phyloP scores from a whole-genome alignment of 495 filamentous ascomycete genomes.

The Trichoderma erinaceum region DNA sequence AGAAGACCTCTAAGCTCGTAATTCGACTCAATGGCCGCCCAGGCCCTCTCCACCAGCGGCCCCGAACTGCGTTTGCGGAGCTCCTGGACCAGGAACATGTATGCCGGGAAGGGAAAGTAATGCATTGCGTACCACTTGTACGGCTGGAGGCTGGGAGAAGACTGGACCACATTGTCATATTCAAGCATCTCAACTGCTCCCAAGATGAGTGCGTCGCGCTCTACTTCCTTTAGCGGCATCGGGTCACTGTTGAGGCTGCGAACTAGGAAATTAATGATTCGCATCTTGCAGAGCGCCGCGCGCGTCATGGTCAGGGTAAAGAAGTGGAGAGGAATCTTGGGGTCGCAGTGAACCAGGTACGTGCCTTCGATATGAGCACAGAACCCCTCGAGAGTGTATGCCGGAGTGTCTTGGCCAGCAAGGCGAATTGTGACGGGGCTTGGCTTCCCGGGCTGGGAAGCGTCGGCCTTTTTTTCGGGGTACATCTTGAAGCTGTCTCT shows the following conservation, averaged over 20 bases:
- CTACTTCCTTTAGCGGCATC: slow-evolving; percentile 28
- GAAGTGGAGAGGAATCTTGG: slow-evolving; percentile 52
- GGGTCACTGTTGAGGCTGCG: slow-evolving; percentile 19
- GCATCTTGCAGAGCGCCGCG: slow-evolving; percentile 44
- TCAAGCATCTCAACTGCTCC: slow-evolving; percentile 47
- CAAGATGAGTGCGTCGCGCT: slow-evolving; percentile 41
- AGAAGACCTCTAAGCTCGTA: slow-evolving; percentile 40
- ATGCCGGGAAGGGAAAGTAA: slow-evolving; percentile 48
- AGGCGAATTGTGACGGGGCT: slow-evolving; percentile 37
- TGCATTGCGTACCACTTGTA: slow-evolving; percentile 49
- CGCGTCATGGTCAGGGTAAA: slow-evolving; percentile 47
- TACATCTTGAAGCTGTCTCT: slow-evolving; percentile 14
- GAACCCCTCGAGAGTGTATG: slow-evolving; percentile 48
- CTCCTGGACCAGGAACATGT: slow-evolving; percentile 47
- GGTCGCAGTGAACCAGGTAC: slow-evolving; percentile 56
- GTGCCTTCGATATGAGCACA: slow-evolving; percentile 50
- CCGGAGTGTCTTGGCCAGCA: slow-evolving; percentile 37
- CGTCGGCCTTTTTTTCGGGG: neutral
- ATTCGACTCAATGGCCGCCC: slow-evolving; percentile 45
- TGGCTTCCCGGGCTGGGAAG: neutral
- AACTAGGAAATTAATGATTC: slow-evolving; percentile 31
- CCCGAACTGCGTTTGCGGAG: slow-evolving; percentile 42
- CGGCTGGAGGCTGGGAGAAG: slow-evolving; percentile 35
- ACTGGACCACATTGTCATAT: slow-evolving; percentile 46
- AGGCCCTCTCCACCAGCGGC: slow-evolving; percentile 46